Evolutionary conservation across 2,329 filamentous ascomycete species (phyloP).

Genomic region (Alternaria infectoria): DNA sequence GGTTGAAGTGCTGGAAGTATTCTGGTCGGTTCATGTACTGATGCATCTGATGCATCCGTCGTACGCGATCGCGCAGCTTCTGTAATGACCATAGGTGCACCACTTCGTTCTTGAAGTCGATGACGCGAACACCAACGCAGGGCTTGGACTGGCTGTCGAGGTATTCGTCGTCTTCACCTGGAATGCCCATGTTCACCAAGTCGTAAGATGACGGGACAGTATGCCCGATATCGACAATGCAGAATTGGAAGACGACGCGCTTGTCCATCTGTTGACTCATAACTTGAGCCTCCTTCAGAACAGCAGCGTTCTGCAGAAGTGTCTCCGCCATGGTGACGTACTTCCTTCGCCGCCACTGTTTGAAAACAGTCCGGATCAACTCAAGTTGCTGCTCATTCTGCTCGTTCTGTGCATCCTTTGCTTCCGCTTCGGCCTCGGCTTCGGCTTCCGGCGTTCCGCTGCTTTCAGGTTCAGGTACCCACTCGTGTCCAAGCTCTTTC

Average conservation of each 20-base stretch:
- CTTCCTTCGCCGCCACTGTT: slow-evolving; percentile 81
- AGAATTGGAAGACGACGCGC: slow-evolving; percentile 91
- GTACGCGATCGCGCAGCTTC: slow-evolving; percentile 85
- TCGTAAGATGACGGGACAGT: slow-evolving; percentile 93
- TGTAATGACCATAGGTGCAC: slow-evolving; percentile 94
- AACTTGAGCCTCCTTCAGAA: slow-evolving; percentile 93
- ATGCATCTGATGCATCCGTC: slow-evolving; percentile 94
- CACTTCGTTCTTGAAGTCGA: slow-evolving; percentile 86
- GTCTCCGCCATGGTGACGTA: slow-evolving; percentile 95
- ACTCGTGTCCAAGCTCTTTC: slow-evolving; percentile 66
- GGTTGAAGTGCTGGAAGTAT: slow-evolving; percentile 88
- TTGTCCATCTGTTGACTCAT: slow-evolving; percentile 98
- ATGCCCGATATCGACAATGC: slow-evolving; percentile 87
- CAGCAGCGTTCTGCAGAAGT: slow-evolving; percentile 84
- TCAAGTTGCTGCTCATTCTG: slow-evolving; percentile 74
- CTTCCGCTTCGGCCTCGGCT: not conserved
- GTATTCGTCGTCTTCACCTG: slow-evolving; percentile 81
- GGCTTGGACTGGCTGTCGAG: slow-evolving; percentile 85
- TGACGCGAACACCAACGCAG: slow-evolving; percentile 86
- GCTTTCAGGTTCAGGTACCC: slow-evolving; percentile 60
- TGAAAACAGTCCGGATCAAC: slow-evolving; percentile 69
- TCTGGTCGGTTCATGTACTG: slow-evolving; percentile 96
- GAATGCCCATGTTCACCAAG: slow-evolving; percentile 89
- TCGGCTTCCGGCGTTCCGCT: slow-evolving; percentile 41
- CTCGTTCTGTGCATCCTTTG: not conserved